Evolutionary conservation across 805 yeast genomes (phyloP).

Genomic region (Diddensiella santjacobensis): DNA sequence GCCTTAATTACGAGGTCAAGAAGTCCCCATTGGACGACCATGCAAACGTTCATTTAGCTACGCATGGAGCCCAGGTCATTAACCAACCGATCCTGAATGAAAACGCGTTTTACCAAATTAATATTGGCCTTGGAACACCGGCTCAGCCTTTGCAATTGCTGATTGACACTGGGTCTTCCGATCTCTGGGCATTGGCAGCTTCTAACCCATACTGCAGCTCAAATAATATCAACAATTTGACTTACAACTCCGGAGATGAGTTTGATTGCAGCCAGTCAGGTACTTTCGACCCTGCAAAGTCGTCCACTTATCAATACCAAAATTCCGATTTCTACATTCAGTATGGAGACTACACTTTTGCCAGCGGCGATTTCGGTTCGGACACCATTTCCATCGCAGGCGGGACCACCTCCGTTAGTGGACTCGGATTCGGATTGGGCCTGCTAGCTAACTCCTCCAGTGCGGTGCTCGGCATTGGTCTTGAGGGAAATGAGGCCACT

Average conservation of each 20-base stretch:
- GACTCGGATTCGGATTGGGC: constrained; percentile 71
- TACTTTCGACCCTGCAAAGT: constrained; percentile 28
- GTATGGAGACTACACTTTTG: constrained; percentile 46
- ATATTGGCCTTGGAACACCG: constrained; percentile 52
- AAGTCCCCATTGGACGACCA: neutral
- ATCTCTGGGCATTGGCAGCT: constrained; percentile 49
- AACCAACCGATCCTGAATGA: constrained; percentile 1
- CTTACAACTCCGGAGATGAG: constrained; percentile 8
- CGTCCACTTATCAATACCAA: constrained; percentile 26
- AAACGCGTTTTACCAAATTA: constrained; percentile 16
- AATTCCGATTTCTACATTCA: constrained; percentile 25
- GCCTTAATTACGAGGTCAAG: neutral
- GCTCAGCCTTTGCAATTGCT: constrained; percentile 49
- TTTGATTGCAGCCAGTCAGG: constrained; percentile 28
- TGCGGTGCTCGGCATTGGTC: constrained; percentile 47
- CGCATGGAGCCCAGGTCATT: neutral
- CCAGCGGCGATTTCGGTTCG: constrained; percentile 55
- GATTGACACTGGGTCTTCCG: constrained; percentile 70
- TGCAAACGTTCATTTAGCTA: neutral
- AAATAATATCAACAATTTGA: constrained; percentile 7
- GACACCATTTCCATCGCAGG: constrained; percentile 58
- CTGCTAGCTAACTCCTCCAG: constrained; percentile 57
- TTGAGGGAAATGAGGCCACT: constrained; percentile 32
- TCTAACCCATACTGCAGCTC: constrained; percentile 14
- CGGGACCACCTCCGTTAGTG: constrained; percentile 40